Conservation (phyloP, 768 basidiomycete species). For the Russula vinacea region DNA sequence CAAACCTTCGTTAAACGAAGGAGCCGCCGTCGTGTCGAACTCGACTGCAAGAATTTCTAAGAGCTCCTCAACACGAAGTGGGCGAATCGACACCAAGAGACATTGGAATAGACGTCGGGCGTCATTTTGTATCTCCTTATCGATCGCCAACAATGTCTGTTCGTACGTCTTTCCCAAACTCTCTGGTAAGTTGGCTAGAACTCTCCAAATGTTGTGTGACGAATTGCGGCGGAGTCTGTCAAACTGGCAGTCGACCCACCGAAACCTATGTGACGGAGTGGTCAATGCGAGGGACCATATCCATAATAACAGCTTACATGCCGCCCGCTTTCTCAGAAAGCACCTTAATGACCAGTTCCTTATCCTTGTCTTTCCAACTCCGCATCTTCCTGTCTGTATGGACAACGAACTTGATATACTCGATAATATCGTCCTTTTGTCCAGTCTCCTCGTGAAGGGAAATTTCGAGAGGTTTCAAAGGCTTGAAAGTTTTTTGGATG, state of each 20-base stretch:
- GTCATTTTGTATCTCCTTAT: background rate
- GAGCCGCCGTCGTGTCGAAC: too few species aligned
- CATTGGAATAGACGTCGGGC: slow-evolving; percentile 6
- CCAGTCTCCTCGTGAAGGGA: slow-evolving; percentile 10
- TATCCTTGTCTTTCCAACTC: slow-evolving; percentile 8
- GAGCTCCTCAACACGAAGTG: background rate
- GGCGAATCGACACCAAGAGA: background rate
- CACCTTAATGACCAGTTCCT: background rate
- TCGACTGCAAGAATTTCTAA: too few species aligned
- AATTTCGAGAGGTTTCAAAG: background rate
- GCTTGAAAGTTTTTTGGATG: background rate
- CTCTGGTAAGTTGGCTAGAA: background rate
- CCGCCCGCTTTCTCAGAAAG: slow-evolving; percentile 7
- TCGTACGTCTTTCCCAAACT: slow-evolving; percentile 11
- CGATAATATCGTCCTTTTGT: background rate
- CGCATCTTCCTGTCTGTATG: slow-evolving; percentile 6
- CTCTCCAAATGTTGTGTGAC: background rate
- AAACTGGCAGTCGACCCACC: slow-evolving; percentile 15
- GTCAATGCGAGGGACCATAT: too few species aligned
- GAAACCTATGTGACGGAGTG: slow-evolving; percentile 5
- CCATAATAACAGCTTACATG: slow-evolving; percentile 7
- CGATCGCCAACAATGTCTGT: background rate
- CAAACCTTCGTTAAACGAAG: too few species aligned
- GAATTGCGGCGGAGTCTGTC: background rate
- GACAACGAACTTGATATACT: slow-evolving; percentile 5